These are phyloP conservation scores for Lippia alba DNA, from an alignment of 305 asterid species.

Conservation along the genomic window DNA sequence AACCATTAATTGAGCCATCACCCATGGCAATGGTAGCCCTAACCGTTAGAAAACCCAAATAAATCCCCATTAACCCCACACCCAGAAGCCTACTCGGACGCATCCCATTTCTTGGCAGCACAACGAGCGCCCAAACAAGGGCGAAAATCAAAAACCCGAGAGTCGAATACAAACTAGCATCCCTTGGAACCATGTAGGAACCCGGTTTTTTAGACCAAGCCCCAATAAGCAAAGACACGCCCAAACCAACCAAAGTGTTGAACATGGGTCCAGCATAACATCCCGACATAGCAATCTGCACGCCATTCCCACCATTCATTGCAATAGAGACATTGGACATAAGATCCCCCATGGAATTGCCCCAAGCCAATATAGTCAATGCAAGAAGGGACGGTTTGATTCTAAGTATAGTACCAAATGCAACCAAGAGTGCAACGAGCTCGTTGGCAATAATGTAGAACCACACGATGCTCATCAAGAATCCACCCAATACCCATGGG, in stretches of 20 bases:
- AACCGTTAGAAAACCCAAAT: constrained; percentile 62
- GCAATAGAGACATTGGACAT: constrained; percentile 87
- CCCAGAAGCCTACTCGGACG: constrained; percentile 70
- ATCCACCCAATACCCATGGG: constrained; percentile 84
- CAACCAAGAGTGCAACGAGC: constrained; percentile 71
- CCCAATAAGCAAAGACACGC: constrained; percentile 71
- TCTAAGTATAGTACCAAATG: constrained; percentile 64
- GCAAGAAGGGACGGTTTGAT: constrained; percentile 71
- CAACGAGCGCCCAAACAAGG: constrained; percentile 64
- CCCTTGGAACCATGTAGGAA: constrained; percentile 58
- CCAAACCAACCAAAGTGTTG: constrained; percentile 77
- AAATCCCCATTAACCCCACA: constrained; percentile 67
- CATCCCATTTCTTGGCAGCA: constrained; percentile 71
- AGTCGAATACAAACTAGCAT: constrained; percentile 62
- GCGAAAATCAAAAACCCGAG: constrained; percentile 62
- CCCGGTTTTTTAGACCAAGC: constrained; percentile 62
- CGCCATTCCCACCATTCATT: constrained; percentile 59
- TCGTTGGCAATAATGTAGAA: constrained; percentile 80
- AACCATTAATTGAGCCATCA: constrained; percentile 47
- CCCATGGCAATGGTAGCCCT: constrained; percentile 62
- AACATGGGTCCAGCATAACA: constrained; percentile 94
- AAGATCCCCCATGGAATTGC: constrained; percentile 89
- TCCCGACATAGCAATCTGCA: constrained; percentile 90
- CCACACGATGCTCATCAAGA: constrained; percentile 86
- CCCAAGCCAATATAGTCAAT: constrained; percentile 88